These are phyloP conservation scores for Venturia nashicola DNA, from an alignment of 2,329 filamentous ascomycete species.

Conservation along the genomic window DNA sequence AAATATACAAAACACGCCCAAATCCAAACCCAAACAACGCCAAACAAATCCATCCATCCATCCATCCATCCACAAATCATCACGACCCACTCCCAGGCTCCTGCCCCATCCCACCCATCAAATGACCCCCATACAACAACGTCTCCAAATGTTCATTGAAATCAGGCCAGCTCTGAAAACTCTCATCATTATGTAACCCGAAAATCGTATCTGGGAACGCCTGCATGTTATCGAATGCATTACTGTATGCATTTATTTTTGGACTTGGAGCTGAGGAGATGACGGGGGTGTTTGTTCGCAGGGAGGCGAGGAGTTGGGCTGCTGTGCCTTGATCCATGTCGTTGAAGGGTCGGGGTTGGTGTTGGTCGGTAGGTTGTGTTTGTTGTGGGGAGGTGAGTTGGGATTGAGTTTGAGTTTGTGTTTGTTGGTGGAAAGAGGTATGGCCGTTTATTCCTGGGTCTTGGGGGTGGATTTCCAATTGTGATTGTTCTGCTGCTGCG, in stretches of 20 bases:
- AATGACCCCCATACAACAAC: neutral
- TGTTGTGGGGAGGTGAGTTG: neutral
- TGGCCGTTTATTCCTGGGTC: slow-evolving; percentile 1
- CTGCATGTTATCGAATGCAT: neutral
- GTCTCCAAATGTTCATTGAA: slow-evolving; percentile 7
- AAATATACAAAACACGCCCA: too few species aligned
- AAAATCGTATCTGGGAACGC: slow-evolving; percentile 8
- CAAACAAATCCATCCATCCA: too few species aligned
- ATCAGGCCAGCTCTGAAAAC: slow-evolving; percentile 7
- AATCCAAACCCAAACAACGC: too few species aligned
- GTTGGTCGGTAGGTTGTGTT: neutral
- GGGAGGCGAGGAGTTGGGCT: neutral
- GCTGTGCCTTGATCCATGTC: slow-evolving; percentile 7
- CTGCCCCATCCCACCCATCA: neutral
- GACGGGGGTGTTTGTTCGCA: slow-evolving; percentile 4
- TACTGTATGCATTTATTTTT: neutral
- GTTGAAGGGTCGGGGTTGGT: neutral
- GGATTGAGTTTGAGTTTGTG: neutral
- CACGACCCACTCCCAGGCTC: neutral
- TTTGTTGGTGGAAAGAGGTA: neutral
- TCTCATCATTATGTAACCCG: slow-evolving; percentile 6
- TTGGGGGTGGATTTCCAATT: neutral
- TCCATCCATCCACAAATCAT: too few species aligned
- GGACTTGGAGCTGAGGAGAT: neutral
- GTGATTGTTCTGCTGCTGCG: neutral